A percentile compares a stretch with the other conserved stretches of the same genome.
Conservation (phyloP, 2,329 filamentous ascomycete species). For the Clonostachys rhizophaga region DNA sequence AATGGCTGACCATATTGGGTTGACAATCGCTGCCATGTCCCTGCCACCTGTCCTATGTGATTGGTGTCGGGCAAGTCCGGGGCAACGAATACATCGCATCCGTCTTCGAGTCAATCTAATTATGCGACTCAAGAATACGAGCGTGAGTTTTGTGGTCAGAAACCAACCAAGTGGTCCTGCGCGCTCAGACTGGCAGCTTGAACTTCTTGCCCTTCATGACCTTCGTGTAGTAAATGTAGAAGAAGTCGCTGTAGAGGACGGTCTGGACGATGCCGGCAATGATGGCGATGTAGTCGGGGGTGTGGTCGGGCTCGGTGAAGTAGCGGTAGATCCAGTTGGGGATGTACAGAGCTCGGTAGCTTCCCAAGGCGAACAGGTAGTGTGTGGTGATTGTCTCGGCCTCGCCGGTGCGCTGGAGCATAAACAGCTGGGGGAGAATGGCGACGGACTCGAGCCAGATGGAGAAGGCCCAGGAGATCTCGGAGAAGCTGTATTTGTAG, state of each 20-base stretch:
- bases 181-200: conserved; percentile 69
- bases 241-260: conserved; percentile 95
- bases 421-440: conserved; percentile 95
- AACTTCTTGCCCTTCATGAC: conserved; percentile 86
- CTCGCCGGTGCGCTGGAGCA: conserved; percentile 95
- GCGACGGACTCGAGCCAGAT: conserved; percentile 98
- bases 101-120: too few relatives aligned
- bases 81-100: too few relatives aligned
- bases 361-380: conserved; percentile 89
- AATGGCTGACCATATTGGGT: too few relatives aligned
- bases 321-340: conserved; percentile 98
- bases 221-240: conserved; percentile 99
- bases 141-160: conserved; percentile 2
- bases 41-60: too few relatives aligned
- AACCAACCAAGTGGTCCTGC: background rate
- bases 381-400: conserved; percentile 99
- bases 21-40: too few relatives aligned
- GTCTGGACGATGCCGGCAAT: conserved; percentile 90
- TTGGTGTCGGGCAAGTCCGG: too few relatives aligned
- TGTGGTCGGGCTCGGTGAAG: conserved; percentile 66
- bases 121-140: background rate
- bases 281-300: conserved; percentile 79
- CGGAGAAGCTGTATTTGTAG: conserved; percentile 74
- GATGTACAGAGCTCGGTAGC: conserved; percentile 92
- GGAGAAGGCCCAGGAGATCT: conserved; percentile 95